Evolutionary conservation across 2,329 filamentous ascomycete species (phyloP).

Genomic region (Claviceps quebecensis): DNA sequence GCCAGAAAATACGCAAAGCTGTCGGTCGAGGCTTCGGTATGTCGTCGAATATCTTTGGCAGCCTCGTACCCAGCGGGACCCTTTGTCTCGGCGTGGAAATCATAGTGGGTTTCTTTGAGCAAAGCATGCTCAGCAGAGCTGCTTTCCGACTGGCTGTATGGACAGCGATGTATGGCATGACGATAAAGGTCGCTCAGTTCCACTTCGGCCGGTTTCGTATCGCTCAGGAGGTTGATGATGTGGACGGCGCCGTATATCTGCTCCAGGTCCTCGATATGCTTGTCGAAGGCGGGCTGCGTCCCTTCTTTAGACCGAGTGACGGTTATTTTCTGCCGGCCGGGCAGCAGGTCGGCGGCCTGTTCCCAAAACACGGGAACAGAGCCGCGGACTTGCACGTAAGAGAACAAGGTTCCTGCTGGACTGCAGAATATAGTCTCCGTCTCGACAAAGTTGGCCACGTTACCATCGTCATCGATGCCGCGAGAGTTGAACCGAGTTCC

Average conservation of each 20-base stretch:
- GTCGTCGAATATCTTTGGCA: conserved; percentile 66
- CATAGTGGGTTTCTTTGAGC: conserved; percentile 73
- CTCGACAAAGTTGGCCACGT: conserved; percentile 98
- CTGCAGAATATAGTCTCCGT: conserved; percentile 89
- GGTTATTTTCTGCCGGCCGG: conserved; percentile 87
- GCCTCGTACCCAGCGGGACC: conserved; percentile 79
- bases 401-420: conserved; percentile 66
- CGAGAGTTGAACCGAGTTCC: conserved; percentile 95
- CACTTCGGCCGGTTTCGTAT: conserved; percentile 71
- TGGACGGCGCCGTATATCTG: conserved; percentile 81
- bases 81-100: conserved; percentile 90
- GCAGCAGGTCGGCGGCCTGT: conserved; percentile 73
- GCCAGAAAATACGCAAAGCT: conserved; percentile 87
- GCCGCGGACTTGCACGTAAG: conserved; percentile 83
- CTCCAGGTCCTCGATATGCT: conserved; percentile 81
- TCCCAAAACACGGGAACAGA: conserved; percentile 98
- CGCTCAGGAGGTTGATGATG: conserved; percentile 86
- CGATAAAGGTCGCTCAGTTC: conserved; percentile 72
- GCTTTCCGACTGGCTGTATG: conserved; percentile 47
- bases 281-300: conserved; percentile 87
- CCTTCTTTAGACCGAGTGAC: conserved; percentile 81
- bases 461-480: conserved; percentile 92
- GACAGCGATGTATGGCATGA: conserved; percentile 60
- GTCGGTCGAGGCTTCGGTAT: conserved; percentile 67
- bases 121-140: conserved; percentile 54